Percentiles rank a stretch among this genome's conserved stretches.
These are phyloP conservation scores for Dendrobium officinale DNA, from an alignment of 106 monocot genomes.

Conservation along the genomic window DNA sequence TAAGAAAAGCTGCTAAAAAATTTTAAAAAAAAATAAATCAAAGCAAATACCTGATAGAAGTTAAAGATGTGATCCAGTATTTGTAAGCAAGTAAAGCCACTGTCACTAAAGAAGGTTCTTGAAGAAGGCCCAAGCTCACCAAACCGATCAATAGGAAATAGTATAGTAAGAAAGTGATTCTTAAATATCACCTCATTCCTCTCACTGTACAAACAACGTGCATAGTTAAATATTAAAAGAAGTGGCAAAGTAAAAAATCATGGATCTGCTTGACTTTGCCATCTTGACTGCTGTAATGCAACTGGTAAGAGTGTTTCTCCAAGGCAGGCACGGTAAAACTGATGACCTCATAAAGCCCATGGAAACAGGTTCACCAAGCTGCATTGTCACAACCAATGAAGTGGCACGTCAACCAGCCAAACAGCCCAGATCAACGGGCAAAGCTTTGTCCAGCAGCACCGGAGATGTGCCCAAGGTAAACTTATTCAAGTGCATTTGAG, in stretches of 20 bases:
- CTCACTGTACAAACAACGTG: slow-evolving; percentile 47
- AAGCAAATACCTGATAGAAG: slow-evolving; percentile 74
- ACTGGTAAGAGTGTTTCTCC: neutral
- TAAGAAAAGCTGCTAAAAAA: neutral
- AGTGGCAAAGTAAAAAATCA: neutral
- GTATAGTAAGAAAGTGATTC: slow-evolving; percentile 75
- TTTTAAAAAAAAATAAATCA: neutral
- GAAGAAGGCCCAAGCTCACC: slow-evolving; percentile 86
- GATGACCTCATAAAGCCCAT: slow-evolving; percentile 1
- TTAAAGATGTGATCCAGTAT: slow-evolving; percentile 67
- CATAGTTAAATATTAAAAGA: neutral
- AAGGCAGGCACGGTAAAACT: neutral
- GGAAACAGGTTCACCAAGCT: neutral
- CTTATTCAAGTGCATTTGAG: neutral
- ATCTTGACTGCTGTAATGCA: neutral
- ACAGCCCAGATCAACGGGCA: neutral
- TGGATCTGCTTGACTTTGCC: neutral
- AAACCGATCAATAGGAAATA: slow-evolving; percentile 87
- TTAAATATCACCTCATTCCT: slow-evolving; percentile 65
- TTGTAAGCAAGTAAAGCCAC: slow-evolving; percentile 74
- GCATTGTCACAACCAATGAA: neutral
- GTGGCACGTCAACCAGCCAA: neutral
- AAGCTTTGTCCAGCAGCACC: neutral
- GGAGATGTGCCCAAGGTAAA: neutral
- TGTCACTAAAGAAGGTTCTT: slow-evolving; percentile 70